Percentiles rank a stretch among this genome's conserved stretches.
These are phyloP conservation scores for Pharnaceum exiguum DNA, from an alignment of 148 eudicot species.

Conservation along the genomic window DNA sequence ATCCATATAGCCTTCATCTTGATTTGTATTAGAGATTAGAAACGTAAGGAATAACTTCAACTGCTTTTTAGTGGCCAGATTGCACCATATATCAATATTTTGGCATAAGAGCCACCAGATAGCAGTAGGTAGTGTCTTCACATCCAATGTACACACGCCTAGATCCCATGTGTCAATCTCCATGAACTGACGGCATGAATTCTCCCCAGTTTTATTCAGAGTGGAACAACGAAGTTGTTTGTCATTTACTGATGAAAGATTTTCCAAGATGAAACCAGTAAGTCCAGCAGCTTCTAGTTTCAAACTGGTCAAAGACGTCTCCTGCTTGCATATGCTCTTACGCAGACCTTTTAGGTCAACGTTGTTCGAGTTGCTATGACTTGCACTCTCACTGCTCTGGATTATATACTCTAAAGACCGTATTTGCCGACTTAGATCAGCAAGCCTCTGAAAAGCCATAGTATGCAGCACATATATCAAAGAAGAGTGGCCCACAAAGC, in stretches of 20 bases:
- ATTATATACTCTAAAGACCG: constrained; percentile 51
- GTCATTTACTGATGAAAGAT: constrained; percentile 30
- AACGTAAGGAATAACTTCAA: constrained; percentile 56
- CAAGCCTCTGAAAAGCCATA: constrained; percentile 88
- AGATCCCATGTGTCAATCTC: constrained; percentile 43
- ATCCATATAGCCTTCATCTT: constrained; percentile 22
- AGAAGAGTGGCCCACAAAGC: constrained; percentile 35
- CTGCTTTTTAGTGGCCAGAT: constrained; percentile 58
- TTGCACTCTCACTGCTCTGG: constrained; percentile 31
- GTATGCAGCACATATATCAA: constrained; percentile 57
- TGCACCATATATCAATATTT: constrained; percentile 72
- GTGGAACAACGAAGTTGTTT: constrained; percentile 18
- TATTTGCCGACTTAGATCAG: constrained; percentile 70
- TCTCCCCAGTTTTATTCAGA: constrained; percentile 10
- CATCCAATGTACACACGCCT: constrained; percentile 48
- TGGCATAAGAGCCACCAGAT: constrained; percentile 78
- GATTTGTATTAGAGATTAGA: constrained; percentile 38
- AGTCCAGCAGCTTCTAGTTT: constrained; percentile 67
- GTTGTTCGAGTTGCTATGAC: constrained; percentile 25
- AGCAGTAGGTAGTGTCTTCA: constrained; percentile 55
- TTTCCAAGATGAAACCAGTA: constrained; percentile 49
- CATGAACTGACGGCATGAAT: constrained; percentile 5
- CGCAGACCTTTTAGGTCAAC: constrained; percentile 16
- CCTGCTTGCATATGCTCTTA: constrained; percentile 37
- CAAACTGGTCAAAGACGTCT: constrained; percentile 31